A percentile compares a stretch with the other conserved stretches of the same genome.
These are phyloP conservation scores for Leccinum subgranulosum DNA, from an alignment of 768 basidiomycete species.

Conservation along the genomic window DNA sequence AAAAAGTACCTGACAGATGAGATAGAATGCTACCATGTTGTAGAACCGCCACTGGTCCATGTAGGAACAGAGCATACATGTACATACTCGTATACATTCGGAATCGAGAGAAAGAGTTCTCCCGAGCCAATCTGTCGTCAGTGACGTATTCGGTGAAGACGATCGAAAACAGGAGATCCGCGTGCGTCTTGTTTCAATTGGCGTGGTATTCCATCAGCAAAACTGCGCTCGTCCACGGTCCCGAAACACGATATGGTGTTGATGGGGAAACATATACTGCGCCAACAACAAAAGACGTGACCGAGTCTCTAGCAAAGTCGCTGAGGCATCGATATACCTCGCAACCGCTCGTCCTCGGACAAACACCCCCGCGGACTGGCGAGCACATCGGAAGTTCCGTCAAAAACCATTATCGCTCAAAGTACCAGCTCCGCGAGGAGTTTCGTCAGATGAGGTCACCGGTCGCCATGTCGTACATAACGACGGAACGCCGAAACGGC, in stretches of 20 bases:
- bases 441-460: neutral
- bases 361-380: constrained; percentile 4
- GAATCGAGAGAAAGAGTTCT: neutral
- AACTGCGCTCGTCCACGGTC: neutral
- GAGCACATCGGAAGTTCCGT: constrained; percentile 6
- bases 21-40: neutral
- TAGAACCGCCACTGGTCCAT: neutral
- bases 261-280: neutral
- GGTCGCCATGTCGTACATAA: neutral
- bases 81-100: neutral
- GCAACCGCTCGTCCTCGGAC: neutral
- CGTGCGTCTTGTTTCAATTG: neutral
- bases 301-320: neutral
- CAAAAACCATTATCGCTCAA: constrained; percentile 3
- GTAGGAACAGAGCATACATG: neutral
- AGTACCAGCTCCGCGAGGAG: neutral
- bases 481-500: neutral
- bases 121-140: neutral
- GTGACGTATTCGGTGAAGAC: neutral
- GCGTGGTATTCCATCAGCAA: neutral
- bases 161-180: neutral
- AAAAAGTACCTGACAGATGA: neutral
- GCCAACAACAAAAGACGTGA: neutral
- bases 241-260: neutral
- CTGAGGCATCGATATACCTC: neutral